phyloP scores from a whole-genome alignment of 169 alveolate species.

The Fabrea salina region DNA sequence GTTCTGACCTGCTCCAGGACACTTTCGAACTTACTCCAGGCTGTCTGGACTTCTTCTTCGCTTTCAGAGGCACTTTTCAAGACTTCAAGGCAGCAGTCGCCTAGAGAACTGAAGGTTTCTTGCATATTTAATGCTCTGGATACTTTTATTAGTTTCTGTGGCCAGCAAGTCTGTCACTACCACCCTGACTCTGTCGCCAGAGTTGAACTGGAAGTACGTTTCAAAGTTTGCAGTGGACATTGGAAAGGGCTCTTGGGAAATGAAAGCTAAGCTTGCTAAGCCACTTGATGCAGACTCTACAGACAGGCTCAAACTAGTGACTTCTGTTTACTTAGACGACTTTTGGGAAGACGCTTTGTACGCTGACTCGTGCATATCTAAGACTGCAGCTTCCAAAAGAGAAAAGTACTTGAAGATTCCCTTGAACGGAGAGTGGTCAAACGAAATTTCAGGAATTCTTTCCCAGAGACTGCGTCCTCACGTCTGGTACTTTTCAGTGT shows the following conservation, averaged over 20 bases:
- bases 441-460: neutral
- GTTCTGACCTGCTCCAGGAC: too few relatives aligned
- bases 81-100: too few relatives aligned
- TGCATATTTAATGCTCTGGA: too few relatives aligned
- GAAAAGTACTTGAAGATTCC: neutral
- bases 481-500: neutral
- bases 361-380: neutral
- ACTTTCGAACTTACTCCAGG: too few relatives aligned
- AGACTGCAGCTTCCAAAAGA: neutral
- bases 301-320: neutral
- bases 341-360: neutral
- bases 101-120: too few relatives aligned
- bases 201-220: constrained; percentile 21
- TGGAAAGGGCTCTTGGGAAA: neutral
- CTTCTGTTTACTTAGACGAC: neutral
- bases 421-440: constrained; percentile 22
- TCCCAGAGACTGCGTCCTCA: neutral
- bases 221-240: constrained; percentile 1
- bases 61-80: too few relatives aligned
- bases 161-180: too few relatives aligned
- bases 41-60: too few relatives aligned
- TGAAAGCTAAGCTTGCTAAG: neutral
- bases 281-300: neutral
- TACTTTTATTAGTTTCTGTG: too few relatives aligned
- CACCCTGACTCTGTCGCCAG: too few relatives aligned